Conservation (phyloP, 2,329 filamentous ascomycete genomes). For the Fusarium mangiferae region DNA sequence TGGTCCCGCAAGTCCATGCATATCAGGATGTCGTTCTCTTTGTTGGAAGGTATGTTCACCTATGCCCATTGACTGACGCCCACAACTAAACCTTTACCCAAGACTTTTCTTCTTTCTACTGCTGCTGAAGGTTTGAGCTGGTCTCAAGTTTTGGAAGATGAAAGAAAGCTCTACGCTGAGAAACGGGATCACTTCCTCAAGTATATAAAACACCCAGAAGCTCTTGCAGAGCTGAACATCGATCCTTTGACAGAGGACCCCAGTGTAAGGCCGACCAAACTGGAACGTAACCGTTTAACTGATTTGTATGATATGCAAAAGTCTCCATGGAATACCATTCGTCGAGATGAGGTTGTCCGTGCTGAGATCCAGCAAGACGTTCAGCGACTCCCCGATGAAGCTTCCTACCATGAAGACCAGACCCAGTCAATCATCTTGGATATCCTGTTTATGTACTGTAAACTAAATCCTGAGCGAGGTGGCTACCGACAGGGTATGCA, state of each 20-base stretch:
- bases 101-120: slow-evolving; percentile 86
- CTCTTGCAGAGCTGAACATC: slow-evolving; percentile 73
- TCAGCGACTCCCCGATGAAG: slow-evolving; percentile 89
- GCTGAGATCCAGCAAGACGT: slow-evolving; percentile 96
- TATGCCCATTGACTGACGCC: background rate
- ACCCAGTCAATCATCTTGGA: slow-evolving; percentile 87
- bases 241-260: slow-evolving; percentile 90
- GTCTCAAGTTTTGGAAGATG: slow-evolving; percentile 72
- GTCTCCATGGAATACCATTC: slow-evolving; percentile 91
- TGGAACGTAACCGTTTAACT: slow-evolving; percentile 5
- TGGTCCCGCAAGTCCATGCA: slow-evolving; percentile 69
- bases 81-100: slow-evolving; percentile 19
- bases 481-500: slow-evolving; percentile 99
- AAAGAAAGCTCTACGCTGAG: slow-evolving; percentile 78
- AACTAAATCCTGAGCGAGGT: slow-evolving; percentile 84
- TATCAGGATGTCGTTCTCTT: slow-evolving; percentile 81
- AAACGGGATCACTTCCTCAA: slow-evolving; percentile 79
- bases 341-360: slow-evolving; percentile 83
- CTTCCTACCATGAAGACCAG: slow-evolving; percentile 83
- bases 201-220: slow-evolving; percentile 85
- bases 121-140: slow-evolving; percentile 73
- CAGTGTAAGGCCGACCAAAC: slow-evolving; percentile 53
- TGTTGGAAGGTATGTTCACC: slow-evolving; percentile 82
- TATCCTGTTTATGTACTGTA: slow-evolving; percentile 93
- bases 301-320: slow-evolving; percentile 51